Conservation (phyloP, 345 rosid species). For the Erysimum cheiranthoides region DNA sequence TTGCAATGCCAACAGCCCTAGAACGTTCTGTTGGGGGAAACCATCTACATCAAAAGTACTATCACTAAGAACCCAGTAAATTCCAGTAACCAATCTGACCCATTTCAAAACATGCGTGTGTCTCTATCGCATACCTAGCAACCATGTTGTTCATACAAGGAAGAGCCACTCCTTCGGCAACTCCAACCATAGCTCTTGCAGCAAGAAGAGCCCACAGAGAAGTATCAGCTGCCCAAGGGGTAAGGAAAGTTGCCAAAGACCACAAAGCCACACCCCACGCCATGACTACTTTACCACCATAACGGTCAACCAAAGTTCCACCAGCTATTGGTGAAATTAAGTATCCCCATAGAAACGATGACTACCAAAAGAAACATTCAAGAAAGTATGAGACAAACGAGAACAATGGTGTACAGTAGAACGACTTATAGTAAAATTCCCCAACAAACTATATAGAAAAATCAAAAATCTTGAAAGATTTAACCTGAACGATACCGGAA, state of each 20-base stretch:
- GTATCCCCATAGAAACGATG: slow-evolving; percentile 97
- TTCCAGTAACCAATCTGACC: slow-evolving; percentile 17
- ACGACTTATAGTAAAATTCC: background rate
- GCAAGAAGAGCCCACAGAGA: slow-evolving; percentile 75
- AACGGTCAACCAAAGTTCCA: slow-evolving; percentile 88
- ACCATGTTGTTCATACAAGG: slow-evolving; percentile 99
- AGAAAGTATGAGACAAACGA: slow-evolving; percentile 14
- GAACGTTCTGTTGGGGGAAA: slow-evolving; percentile 91
- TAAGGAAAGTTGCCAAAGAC: slow-evolving; percentile 91
- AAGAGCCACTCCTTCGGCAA: slow-evolving; percentile 99
- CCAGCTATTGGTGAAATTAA: slow-evolving; percentile 89
- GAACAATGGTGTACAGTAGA: background rate
- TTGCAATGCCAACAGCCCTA: slow-evolving; percentile 92
- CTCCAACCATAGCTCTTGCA: slow-evolving; percentile 77
- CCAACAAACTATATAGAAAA: background rate
- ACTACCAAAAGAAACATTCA: slow-evolving; percentile 57
- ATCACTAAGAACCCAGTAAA: slow-evolving; percentile 28
- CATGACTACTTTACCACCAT: slow-evolving; percentile 95
- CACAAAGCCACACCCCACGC: slow-evolving; percentile 93
- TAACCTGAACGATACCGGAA: slow-evolving; percentile 95
- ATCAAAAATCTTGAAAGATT: background rate
- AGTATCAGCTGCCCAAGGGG: slow-evolving; percentile 97
- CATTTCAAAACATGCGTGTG: background rate
- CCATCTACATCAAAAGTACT: slow-evolving; percentile 74
- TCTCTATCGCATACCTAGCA: slow-evolving; percentile 72